These are phyloP conservation scores for Mycena sanguinolenta DNA, from an alignment of 768 basidiomycete genomes.

Conservation along the genomic window DNA sequence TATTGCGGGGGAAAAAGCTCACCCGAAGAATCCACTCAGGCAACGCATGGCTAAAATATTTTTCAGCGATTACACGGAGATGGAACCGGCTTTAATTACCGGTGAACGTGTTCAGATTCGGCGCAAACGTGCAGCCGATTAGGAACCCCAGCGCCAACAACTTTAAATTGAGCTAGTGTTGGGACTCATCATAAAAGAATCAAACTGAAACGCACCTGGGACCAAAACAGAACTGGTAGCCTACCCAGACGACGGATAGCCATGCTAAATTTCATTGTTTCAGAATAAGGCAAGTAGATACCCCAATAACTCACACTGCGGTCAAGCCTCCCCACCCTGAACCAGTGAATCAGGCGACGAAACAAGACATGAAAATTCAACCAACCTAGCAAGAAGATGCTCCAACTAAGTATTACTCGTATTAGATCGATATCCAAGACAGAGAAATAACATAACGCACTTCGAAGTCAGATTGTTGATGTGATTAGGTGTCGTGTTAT, in stretches of 20 bases:
- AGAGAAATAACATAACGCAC: slow-evolving; percentile 33
- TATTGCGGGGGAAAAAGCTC: slow-evolving; percentile 21
- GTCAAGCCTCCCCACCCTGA: slow-evolving; percentile 31
- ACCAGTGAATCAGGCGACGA: not conserved
- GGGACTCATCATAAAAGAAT: not conserved
- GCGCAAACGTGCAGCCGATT: slow-evolving; percentile 71
- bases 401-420: slow-evolving; percentile 62
- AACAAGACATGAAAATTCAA: not conserved
- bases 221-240: slow-evolving; percentile 80
- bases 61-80: not conserved
- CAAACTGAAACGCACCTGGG: slow-evolving; percentile 57
- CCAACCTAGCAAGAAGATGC: slow-evolving; percentile 71
- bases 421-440: not conserved
- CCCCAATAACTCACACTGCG: slow-evolving; percentile 14
- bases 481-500: slow-evolving; percentile 60
- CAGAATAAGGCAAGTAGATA: slow-evolving; percentile 50
- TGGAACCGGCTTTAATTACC: slow-evolving; percentile 50
- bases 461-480: slow-evolving; percentile 72
- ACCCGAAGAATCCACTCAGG: slow-evolving; percentile 70
- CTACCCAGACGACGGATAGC: slow-evolving; percentile 74
- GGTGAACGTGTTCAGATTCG: slow-evolving; percentile 67
- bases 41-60: slow-evolving; percentile 65
- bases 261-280: slow-evolving; percentile 67
- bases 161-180: slow-evolving; percentile 42
- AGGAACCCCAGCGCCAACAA: slow-evolving; percentile 70